Conservation (phyloP, 352 stramenopile genomes). For the Phytophthora sojae region DNA sequence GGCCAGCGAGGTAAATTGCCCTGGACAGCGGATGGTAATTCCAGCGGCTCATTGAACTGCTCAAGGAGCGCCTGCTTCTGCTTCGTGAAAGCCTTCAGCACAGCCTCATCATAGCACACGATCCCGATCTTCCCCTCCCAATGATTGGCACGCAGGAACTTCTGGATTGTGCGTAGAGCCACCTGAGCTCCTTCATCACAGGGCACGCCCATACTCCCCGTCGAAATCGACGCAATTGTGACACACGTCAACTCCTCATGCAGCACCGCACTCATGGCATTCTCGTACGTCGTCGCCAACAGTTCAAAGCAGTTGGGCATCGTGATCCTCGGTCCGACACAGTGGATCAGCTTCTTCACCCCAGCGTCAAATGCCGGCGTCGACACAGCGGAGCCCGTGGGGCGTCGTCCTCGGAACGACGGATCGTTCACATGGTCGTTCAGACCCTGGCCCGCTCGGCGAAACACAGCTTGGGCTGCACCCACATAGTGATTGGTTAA, state of each 20-base stretch:
- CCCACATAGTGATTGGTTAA: constrained; percentile 53
- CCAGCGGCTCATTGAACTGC: constrained; percentile 41
- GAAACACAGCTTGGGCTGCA: constrained; percentile 52
- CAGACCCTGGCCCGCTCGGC: constrained; percentile 47
- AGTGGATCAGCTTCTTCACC: constrained; percentile 57
- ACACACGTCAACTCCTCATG: constrained; percentile 55
- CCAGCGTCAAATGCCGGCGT: constrained; percentile 63
- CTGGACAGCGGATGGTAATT: constrained; percentile 18
- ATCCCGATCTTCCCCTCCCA: constrained; percentile 52
- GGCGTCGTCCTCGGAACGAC: constrained; percentile 36
- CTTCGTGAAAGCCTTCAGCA: constrained; percentile 44
- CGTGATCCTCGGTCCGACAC: constrained; percentile 52
- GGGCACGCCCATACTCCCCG: constrained; percentile 53
- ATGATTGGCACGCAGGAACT: constrained; percentile 56
- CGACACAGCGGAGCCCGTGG: constrained; percentile 43
- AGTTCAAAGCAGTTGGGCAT: constrained; percentile 44
- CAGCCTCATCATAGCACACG: constrained; percentile 51
- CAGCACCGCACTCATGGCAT: constrained; percentile 42
- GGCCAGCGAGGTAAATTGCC: constrained; percentile 11
- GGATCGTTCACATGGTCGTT: constrained; percentile 43
- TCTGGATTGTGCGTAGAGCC: constrained; percentile 49
- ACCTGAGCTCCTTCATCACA: constrained; percentile 36
- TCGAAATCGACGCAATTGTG: constrained; percentile 69
- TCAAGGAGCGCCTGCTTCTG: constrained; percentile 36
- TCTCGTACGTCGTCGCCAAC: constrained; percentile 55